A percentile compares a stretch with the other conserved stretches of the same genome.
Evolutionary conservation across 257 asterid genomes (phyloP).

Genomic region (Coffea eugenioides): DNA sequence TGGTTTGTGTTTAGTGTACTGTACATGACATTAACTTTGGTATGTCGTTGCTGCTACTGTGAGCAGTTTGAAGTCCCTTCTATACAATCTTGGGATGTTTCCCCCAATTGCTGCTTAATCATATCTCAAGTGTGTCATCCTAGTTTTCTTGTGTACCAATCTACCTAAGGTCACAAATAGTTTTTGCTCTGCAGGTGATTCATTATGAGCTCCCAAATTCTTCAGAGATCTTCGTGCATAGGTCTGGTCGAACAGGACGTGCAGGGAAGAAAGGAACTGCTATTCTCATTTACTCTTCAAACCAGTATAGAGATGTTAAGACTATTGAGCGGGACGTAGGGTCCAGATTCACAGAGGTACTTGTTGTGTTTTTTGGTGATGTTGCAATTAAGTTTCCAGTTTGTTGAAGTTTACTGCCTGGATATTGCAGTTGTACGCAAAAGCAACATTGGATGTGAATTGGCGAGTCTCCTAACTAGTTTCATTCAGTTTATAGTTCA

Average conservation of each 20-base stretch:
- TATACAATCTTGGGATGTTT: neutral
- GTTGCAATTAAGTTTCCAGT: slow-evolving; percentile 14
- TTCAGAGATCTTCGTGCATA: slow-evolving; percentile 87
- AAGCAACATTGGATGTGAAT: neutral
- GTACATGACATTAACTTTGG: neutral
- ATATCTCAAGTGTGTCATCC: slow-evolving; percentile 2
- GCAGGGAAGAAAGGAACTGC: slow-evolving; percentile 98
- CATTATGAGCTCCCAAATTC: slow-evolving; percentile 90
- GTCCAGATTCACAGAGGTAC: slow-evolving; percentile 71
- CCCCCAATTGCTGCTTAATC: neutral
- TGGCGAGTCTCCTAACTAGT: neutral
- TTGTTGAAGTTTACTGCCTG: slow-evolving; percentile 1
- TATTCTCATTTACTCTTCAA: slow-evolving; percentile 68
- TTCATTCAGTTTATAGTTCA: neutral
- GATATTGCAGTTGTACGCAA: neutral
- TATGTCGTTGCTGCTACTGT: neutral
- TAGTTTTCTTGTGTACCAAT: neutral
- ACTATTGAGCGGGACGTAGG: slow-evolving; percentile 89
- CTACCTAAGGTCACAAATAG: neutral
- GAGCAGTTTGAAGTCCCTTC: neutral
- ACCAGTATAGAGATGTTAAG: slow-evolving; percentile 64
- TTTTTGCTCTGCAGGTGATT: slow-evolving; percentile 57
- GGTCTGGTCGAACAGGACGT: slow-evolving; percentile 99
- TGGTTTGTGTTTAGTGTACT: neutral
- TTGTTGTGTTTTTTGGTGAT: slow-evolving; percentile 11